Evolutionary conservation across 805 yeast species (phyloP), one percentile per base, ranked within the genome.

Genomic region (Ogataea pilisensis): DNA sequence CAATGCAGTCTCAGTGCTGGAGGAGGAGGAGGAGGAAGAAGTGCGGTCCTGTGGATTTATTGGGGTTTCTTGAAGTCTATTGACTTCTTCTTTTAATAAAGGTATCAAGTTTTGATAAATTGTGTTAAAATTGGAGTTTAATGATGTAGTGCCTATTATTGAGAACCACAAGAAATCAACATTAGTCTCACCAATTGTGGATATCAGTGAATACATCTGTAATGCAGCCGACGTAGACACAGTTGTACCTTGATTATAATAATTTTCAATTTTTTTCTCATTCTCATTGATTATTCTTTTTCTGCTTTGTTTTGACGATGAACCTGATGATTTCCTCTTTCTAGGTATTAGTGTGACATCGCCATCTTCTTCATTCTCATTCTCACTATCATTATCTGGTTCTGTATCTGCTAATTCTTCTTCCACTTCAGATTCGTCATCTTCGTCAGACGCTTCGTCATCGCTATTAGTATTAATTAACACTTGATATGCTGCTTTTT

Each of bases 211-310:
- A 61, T 93, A 93, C 3, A 87, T 70, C 43, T 85, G 89, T 16
- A 88, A 75, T 0, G 96, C 76, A 3, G 82, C 72, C 0, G 98
- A 85, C 2, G 87, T 78, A 8, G 79, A 69, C 2, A 86, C 66
- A 0, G 88, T 79, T 0, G 95, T 78, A 37, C 99, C 99, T 50
- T 82, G 87, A 35, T 78, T 72, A 57, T 93, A 91, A 62, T 93
- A 93, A 8, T 74, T 67, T 46, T 88, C 91, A 11, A 93, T 64
- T 1, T 67, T 58, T 27, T 69, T 72, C 48, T 84, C 86, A 47
- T 71, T 68, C 31, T 68, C 59, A 17, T 66, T 62, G 13, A 75
- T 63, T 43, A 68, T 65, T 37, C 55, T 50, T 37, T 64, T 64
- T 29, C 68, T 64, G 64, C 60, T 71, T 60, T 62, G 70, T 53